Base-by-base conservation (phyloP, 495 filamentous ascomycete species). In the Cudoniella acicularis region DNA sequence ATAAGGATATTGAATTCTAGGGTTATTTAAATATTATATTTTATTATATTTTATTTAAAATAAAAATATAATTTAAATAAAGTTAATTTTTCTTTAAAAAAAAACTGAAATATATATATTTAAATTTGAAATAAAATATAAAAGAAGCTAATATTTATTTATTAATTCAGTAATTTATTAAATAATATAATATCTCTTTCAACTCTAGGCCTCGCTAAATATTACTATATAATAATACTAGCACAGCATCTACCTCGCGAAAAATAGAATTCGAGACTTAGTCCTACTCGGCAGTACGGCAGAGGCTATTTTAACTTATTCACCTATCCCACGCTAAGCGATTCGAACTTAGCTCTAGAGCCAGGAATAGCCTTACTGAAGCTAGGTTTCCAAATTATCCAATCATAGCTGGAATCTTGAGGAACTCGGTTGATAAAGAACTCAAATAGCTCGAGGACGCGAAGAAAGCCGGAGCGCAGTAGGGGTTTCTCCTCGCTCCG, bases 221-320 rank as follows among this genome's bases (percentile, higher is more conserved):
- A n/a, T n/a, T n/a, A n/a, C n/a, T n/a, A n/a, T n/a, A n/a, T n/a
- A n/a, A n/a, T n/a, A 78, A 59, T 49, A 62, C 27, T 59, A 63
- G 45, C 76, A 78, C 67, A 67, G 67, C 17, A 48, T 77, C 6
- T 71, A 73, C 56, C 74, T 79, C 27, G 76, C 75, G 8, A 64
- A 65, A 24, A 67, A 64, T 61, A 74, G 75, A 47, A 69, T 79
- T 60, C 64, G 67, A 26, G 77, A 76, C 3, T 69, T 79, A 11
- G 76, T 79, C 16, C 65, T 78, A 11, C 67, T 78, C 42, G 77
- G 77, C 30, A 74, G 69, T 41, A 79, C 72, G 0, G 77, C 75
- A 53, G 77, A 78, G 64, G 76, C 76, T 1, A 70, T n/a, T n/a
- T n/a, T n/a, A n/a, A n/a, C n/a, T n/a, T n/a, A n/a, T 79, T 40